Evolutionary conservation across 1,284 basidiomycete species (phyloP), one percentile per base, ranked within the genome.

Genomic region (Leccinum cinnamomeum): DNA sequence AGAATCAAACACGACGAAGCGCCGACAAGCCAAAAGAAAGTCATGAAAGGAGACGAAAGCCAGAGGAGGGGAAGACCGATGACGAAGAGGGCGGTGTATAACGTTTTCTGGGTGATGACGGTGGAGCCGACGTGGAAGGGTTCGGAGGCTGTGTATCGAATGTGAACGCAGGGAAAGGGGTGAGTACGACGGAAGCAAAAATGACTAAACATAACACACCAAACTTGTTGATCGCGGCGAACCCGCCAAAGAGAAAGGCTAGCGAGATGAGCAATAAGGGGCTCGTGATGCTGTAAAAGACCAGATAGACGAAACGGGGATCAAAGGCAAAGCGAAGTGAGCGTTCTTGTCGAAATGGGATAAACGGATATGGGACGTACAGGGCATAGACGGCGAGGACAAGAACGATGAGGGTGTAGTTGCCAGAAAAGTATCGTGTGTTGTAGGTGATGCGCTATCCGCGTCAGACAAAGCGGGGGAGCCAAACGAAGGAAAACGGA

Each of bases 361-460:
- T 3, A n/a, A 54, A 59, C 4, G 7, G 5, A 51, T 28, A 11
- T 2, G 46, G 23, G 23, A 60, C 91, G 70, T 76, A 95, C 91
- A 98, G 76, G 16, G 95, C 93, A 76, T 98, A 99, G 62, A 98
- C 86, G 16, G 89, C 92, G 60, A 98, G 84, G 54, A 90, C 76
- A 57, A 83, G 87, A 18, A 98, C 82, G 68, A 98, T 84, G 70
- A 97, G 78, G 50, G 88, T 86, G 78, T 98, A 98, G 79, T 98
- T 98, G 67, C 92, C 91, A 63, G 92, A 94, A 78, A 94, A 95
- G 78, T 95, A 95, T 61, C 92, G 89, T 51, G 95, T 95, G 81
- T 97, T 98, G 82, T 97, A 95, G 46, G 94, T 93, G 84, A 97
- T 91, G 64, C 95, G 86, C 92, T 67, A 33, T 46, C 20, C n/a